These are phyloP conservation scores for Penicillium oxalicum DNA, from an alignment of 2,329 filamentous ascomycete species.

Conservation along the genomic window DNA sequence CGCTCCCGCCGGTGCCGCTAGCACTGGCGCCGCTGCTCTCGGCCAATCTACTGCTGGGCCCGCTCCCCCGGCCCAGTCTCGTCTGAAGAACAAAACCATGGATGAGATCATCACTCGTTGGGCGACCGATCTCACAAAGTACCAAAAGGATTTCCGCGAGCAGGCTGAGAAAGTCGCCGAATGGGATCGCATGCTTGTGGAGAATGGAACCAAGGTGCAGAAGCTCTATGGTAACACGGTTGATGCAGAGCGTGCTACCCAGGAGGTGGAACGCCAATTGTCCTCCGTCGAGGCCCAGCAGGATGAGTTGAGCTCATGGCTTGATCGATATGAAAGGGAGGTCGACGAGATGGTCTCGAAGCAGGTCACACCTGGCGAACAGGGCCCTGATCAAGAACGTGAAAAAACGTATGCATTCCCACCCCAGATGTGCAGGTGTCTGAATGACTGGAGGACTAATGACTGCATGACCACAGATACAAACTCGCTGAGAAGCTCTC, in stretches of 20 bases:
- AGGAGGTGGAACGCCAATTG: constrained; percentile 89
- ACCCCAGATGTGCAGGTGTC: neutral
- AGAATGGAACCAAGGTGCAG: constrained; percentile 92
- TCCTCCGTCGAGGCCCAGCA: constrained; percentile 86
- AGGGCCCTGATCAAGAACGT: constrained; percentile 89
- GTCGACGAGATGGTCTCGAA: constrained; percentile 82
- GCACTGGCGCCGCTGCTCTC: constrained; percentile 38
- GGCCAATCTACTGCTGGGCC: constrained; percentile 75
- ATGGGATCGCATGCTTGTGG: constrained; percentile 89
- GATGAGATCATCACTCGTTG: constrained; percentile 97
- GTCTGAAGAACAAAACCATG: constrained; percentile 97
- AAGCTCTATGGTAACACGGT: constrained; percentile 87
- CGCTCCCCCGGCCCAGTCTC: constrained; percentile 70
- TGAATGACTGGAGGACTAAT: constrained; percentile 17
- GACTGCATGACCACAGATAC: constrained; percentile 46
- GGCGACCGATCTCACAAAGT: constrained; percentile 91
- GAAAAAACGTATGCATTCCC: constrained; percentile 68
- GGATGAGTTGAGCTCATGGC: constrained; percentile 77
- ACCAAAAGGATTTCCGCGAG: constrained; percentile 92
- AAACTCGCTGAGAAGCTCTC: constrained; percentile 91
- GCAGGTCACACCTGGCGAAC: constrained; percentile 68
- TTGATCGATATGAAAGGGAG: constrained; percentile 86
- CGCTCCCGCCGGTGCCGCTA: constrained; percentile 13
- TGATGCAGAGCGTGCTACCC: constrained; percentile 86
- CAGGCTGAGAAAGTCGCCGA: constrained; percentile 80